These are phyloP conservation scores for Rutstroemia sydowiana DNA, from an alignment of 2,329 filamentous ascomycete genomes.

Conservation along the genomic window DNA sequence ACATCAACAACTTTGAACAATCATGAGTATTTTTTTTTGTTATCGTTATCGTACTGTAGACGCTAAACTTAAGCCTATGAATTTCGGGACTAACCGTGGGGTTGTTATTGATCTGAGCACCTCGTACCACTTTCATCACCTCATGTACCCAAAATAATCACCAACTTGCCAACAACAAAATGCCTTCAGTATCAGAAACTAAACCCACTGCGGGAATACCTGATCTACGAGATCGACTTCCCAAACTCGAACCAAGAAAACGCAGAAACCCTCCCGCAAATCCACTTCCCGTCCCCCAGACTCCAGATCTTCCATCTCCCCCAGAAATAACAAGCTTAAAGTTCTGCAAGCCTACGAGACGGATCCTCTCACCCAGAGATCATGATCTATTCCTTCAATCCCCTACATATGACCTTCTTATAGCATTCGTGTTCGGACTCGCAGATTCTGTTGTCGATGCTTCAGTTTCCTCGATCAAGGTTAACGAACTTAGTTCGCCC, in stretches of 20 bases:
- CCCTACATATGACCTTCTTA: slow-evolving; percentile 65
- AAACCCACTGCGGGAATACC: slow-evolving; percentile 30
- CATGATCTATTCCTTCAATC: slow-evolving; percentile 77
- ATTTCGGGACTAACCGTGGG: neutral
- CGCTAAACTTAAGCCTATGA: slow-evolving; percentile 4
- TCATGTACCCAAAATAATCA: slow-evolving; percentile 4
- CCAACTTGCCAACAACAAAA: slow-evolving; percentile 15
- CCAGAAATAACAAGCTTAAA: slow-evolving; percentile 51
- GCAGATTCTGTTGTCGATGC: slow-evolving; percentile 72
- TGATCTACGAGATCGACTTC: slow-evolving; percentile 50
- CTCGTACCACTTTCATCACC: neutral
- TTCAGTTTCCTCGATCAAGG: slow-evolving; percentile 55
- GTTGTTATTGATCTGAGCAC: neutral
- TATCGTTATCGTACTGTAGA: slow-evolving; percentile 4
- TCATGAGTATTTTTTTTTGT: slow-evolving; percentile 6
- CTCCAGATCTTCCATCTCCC: slow-evolving; percentile 64
- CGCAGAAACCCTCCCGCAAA: slow-evolving; percentile 46
- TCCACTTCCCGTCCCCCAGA: slow-evolving; percentile 61
- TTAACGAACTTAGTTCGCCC: slow-evolving; percentile 48
- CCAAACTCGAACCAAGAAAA: slow-evolving; percentile 60
- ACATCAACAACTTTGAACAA: neutral
- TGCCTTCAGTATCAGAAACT: slow-evolving; percentile 23
- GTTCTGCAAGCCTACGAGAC: slow-evolving; percentile 62
- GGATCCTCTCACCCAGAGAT: slow-evolving; percentile 75
- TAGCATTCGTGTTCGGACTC: slow-evolving; percentile 79